Percentiles rank a stretch among this genome's conserved stretches.
Conservation (phyloP, 768 basidiomycete species). For the Gymnopilus junonius region DNA sequence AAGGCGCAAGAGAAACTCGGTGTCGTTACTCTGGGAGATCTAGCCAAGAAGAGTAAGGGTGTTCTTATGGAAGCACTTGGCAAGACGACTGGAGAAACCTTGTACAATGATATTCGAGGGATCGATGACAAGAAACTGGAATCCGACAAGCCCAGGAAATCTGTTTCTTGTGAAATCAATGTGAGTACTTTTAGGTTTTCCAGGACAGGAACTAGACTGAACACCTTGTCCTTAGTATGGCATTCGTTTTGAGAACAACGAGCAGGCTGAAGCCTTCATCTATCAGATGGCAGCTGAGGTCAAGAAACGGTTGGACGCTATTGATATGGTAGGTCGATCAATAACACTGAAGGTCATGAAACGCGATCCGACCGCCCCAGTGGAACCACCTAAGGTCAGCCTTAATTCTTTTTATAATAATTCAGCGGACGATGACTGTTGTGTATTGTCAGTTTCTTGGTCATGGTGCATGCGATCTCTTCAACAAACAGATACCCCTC, state of each 20-base stretch:
- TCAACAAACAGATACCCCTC: slow-evolving; percentile 74
- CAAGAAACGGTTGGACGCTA: slow-evolving; percentile 65
- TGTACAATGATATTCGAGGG: slow-evolving; percentile 85
- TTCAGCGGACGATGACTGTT: background rate
- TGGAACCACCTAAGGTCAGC: slow-evolving; percentile 87
- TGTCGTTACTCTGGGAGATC: slow-evolving; percentile 68
- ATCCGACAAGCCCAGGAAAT: slow-evolving; percentile 85
- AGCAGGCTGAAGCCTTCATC: slow-evolving; percentile 82
- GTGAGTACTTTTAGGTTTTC: slow-evolving; percentile 46
- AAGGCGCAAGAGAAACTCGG: slow-evolving; percentile 86
- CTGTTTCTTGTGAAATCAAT: slow-evolving; percentile 94
- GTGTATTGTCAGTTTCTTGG: slow-evolving; percentile 76
- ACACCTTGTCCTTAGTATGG: slow-evolving; percentile 68
- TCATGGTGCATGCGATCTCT: slow-evolving; percentile 83
- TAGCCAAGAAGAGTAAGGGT: slow-evolving; percentile 64
- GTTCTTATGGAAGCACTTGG: slow-evolving; percentile 77
- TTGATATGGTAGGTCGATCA: slow-evolving; percentile 71
- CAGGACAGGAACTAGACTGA: background rate
- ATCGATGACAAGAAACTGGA: slow-evolving; percentile 82
- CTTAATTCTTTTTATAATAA: background rate
- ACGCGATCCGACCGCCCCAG: slow-evolving; percentile 81
- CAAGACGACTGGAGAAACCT: slow-evolving; percentile 77
- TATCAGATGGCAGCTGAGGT: slow-evolving; percentile 81
- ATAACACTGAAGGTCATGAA: slow-evolving; percentile 91
- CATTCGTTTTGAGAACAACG: slow-evolving; percentile 85